Evolutionary conservation across 768 basidiomycete species (phyloP).

Genomic region (Baorangia bicolor): DNA sequence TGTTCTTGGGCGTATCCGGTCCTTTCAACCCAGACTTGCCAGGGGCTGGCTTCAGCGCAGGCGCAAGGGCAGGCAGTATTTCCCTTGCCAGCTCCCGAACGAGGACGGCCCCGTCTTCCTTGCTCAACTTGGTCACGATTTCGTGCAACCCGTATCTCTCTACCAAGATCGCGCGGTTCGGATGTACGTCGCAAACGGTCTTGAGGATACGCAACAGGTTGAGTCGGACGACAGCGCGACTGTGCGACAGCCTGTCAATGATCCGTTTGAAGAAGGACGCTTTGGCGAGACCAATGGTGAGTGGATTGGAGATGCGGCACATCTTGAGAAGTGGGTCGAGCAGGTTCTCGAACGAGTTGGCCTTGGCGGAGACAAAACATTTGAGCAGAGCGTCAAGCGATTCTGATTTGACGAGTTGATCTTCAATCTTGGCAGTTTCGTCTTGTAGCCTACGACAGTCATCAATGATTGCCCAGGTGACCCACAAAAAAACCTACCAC

Average conservation of each 20-base stretch:
- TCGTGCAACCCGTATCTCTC: constrained; percentile 79
- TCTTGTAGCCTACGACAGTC: constrained; percentile 77
- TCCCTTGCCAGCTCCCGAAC: constrained; percentile 87
- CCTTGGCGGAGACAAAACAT: constrained; percentile 83
- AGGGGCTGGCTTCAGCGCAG: constrained; percentile 59
- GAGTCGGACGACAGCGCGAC: constrained; percentile 83
- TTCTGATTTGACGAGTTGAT: constrained; percentile 68
- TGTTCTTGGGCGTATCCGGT: constrained; percentile 38
- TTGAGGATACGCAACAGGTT: constrained; percentile 85
- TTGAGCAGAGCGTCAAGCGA: constrained; percentile 68
- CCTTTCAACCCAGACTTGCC: constrained; percentile 33
- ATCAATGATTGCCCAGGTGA: constrained; percentile 1
- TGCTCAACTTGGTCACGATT: constrained; percentile 77
- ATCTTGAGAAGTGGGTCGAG: constrained; percentile 94
- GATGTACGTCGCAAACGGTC: constrained; percentile 86
- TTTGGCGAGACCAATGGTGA: constrained; percentile 78
- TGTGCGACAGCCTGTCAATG: constrained; percentile 73
- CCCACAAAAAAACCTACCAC: constrained; percentile 53
- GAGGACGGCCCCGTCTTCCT: constrained; percentile 86
- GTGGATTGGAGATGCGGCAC: constrained; percentile 68
- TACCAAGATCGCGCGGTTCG: constrained; percentile 78
- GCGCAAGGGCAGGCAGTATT: constrained; percentile 74
- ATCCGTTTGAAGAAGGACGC: constrained; percentile 85
- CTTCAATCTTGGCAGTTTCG: constrained; percentile 92
- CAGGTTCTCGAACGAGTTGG: constrained; percentile 88